Conservation (phyloP, 371 early-diverging fungal genomes). For the Mortierella sp. region DNA sequence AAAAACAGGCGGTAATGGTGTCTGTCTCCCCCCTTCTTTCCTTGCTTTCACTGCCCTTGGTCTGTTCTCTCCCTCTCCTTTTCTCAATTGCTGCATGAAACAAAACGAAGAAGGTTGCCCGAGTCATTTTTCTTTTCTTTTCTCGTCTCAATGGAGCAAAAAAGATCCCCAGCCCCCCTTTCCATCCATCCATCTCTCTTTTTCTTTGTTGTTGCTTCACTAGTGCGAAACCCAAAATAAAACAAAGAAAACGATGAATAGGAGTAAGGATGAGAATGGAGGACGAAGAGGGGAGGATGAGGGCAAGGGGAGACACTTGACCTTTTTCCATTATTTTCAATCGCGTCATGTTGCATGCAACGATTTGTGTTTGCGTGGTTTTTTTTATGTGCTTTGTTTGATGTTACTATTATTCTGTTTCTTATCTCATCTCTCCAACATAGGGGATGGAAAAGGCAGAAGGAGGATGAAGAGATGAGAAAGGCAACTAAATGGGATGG, state of each 20-base stretch:
- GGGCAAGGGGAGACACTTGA: slow-evolving; percentile 3
- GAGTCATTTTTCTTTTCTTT: not conserved
- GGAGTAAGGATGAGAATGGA: not conserved
- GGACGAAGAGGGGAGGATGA: not conserved
- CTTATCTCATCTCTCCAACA: not conserved
- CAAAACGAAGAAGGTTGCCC: not conserved
- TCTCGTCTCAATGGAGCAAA: not conserved
- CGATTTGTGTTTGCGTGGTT: not conserved
- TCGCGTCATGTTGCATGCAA: slow-evolving; percentile 12
- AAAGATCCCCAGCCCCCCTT: not conserved
- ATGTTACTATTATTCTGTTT: not conserved
- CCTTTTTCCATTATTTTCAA: not conserved
- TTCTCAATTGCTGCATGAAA: not conserved
- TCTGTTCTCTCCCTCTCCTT: not conserved
- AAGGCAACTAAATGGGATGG: not conserved
- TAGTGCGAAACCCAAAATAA: slow-evolving; percentile 13
- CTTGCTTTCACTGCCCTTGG: too few relatives aligned
- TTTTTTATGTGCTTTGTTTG: not conserved
- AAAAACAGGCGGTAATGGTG: too few relatives aligned
- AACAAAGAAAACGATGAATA: not conserved
- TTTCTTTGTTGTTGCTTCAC: not conserved
- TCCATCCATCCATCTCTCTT: not conserved
- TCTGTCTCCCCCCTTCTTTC: not conserved
- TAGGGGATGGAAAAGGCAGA: not conserved
- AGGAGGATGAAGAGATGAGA: not conserved